These are phyloP conservation scores for Solanum chacoense DNA, from an alignment of 305 asterid genomes.

Conservation along the genomic window DNA sequence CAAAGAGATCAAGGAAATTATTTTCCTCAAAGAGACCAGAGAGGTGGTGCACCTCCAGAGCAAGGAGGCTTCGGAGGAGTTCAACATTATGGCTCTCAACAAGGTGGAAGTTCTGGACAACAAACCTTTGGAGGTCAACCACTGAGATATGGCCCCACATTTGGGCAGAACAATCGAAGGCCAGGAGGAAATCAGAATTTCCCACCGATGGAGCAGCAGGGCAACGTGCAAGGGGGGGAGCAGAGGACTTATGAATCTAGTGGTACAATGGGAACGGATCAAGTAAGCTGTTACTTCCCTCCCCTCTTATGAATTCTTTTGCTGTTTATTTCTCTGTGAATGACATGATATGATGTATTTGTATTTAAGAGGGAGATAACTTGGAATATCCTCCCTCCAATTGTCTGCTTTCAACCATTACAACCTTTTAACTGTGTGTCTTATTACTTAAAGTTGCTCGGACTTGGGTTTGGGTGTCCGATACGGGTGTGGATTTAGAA, in stretches of 20 bases:
- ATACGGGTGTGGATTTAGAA: not conserved
- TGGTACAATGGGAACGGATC: slow-evolving; percentile 14
- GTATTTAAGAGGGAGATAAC: not conserved
- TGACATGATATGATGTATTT: not conserved
- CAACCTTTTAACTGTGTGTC: not conserved
- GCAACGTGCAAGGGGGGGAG: slow-evolving; percentile 6
- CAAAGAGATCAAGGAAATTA: slow-evolving; percentile 18
- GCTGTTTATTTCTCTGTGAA: not conserved
- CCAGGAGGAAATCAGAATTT: slow-evolving; percentile 14
- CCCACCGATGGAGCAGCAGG: slow-evolving; percentile 13
- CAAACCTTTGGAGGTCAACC: slow-evolving; percentile 11
- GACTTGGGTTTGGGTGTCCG: not conserved
- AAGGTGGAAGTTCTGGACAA: slow-evolving; percentile 22
- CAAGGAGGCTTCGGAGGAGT: slow-evolving; percentile 23
- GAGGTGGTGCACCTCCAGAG: slow-evolving; percentile 23
- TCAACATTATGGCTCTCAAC: slow-evolving; percentile 17
- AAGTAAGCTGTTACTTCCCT: slow-evolving; percentile 21
- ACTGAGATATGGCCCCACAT: slow-evolving; percentile 7
- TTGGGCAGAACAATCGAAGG: slow-evolving; percentile 16
- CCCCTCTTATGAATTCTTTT: not conserved
- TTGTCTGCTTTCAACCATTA: not conserved
- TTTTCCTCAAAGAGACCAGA: slow-evolving; percentile 16
- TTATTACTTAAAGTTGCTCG: not conserved
- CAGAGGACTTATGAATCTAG: slow-evolving; percentile 18
- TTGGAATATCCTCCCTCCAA: not conserved